phyloP scores from a whole-genome alignment of 257 asterid species.

The Solanum tarapatanum region DNA sequence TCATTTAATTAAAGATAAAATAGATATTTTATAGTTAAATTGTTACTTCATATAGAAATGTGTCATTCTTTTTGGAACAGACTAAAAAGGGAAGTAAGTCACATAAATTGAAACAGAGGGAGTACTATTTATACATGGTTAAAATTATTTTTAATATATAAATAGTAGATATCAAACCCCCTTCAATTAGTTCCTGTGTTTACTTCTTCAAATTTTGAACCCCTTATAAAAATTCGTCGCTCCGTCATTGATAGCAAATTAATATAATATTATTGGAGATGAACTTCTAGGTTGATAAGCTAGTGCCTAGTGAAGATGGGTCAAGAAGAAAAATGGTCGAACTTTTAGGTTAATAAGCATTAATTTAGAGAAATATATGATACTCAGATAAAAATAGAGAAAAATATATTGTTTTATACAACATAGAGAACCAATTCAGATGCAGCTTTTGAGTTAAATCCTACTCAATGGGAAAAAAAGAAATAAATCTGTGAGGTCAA shows the following conservation, averaged over 20 bases:
- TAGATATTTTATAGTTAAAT: too few relatives aligned
- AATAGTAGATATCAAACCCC: neutral
- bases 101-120: too few relatives aligned
- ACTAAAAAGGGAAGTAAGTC: too few relatives aligned
- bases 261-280: neutral
- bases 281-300: neutral
- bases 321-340: neutral
- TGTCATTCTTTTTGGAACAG: too few relatives aligned
- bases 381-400: too few relatives aligned
- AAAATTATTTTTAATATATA: too few relatives aligned
- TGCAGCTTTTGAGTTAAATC: neutral
- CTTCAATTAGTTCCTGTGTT: too few relatives aligned
- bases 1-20: too few relatives aligned
- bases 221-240: accelerated
- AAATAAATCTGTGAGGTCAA: neutral
- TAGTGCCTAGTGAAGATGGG: neutral
- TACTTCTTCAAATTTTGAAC: neutral
- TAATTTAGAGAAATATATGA: neutral
- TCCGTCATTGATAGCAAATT: neutral
- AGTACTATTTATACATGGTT: too few relatives aligned
- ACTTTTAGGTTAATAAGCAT: neutral
- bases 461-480: neutral
- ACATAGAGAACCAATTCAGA: neutral
- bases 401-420: neutral
- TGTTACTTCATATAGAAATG: too few relatives aligned